These are phyloP conservation scores for Aspergillus cejpii DNA, from an alignment of 2,329 filamentous ascomycete species.

Conservation along the genomic window DNA sequence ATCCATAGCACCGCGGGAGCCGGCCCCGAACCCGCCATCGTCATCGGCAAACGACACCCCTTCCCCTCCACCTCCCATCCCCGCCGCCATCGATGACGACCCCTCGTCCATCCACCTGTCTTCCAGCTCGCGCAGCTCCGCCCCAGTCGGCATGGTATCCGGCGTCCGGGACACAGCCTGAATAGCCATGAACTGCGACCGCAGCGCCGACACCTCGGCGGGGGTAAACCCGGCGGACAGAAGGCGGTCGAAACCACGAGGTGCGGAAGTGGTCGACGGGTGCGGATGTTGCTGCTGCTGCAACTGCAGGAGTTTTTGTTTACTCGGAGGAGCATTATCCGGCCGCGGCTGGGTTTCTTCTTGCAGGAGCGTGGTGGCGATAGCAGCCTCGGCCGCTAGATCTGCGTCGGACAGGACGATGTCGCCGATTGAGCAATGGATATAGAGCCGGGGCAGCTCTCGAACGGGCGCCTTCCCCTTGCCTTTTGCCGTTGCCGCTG, in stretches of 20 bases:
- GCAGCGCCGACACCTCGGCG: conserved; percentile 74
- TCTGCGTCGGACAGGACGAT: conserved; percentile 63
- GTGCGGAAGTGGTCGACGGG: conserved; percentile 49
- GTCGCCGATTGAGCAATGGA: conserved; percentile 86
- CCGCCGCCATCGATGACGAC: conserved; percentile 43
- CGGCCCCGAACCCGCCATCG: conserved; percentile 39
- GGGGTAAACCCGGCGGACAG: conserved; percentile 72
- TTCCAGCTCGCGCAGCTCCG: conserved; percentile 69
- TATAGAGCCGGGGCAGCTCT: conserved; percentile 60
- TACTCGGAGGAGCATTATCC: conserved; percentile 3
- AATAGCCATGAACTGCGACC: conserved; percentile 82
- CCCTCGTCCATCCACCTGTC: conserved; percentile 80
- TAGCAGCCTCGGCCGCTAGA: conserved; percentile 57
- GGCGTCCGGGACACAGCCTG: conserved; percentile 76
- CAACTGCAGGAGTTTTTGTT: conserved; percentile 12
- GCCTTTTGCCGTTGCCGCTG: conserved; percentile 16
- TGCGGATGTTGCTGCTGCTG: conserved; percentile 11
- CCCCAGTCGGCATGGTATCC: conserved; percentile 77
- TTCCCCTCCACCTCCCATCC: conserved; percentile 33
- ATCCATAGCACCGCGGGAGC: conserved; percentile 58
- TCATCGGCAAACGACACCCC: conserved; percentile 28
- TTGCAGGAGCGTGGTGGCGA: conserved; percentile 26
- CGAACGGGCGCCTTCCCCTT: conserved; percentile 64
- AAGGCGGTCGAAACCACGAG: conserved; percentile 82
- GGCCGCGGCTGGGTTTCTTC: conserved; percentile 12